Conservation (phyloP, 176 grass and related monocot species). For the Oropetium thomaeum region DNA sequence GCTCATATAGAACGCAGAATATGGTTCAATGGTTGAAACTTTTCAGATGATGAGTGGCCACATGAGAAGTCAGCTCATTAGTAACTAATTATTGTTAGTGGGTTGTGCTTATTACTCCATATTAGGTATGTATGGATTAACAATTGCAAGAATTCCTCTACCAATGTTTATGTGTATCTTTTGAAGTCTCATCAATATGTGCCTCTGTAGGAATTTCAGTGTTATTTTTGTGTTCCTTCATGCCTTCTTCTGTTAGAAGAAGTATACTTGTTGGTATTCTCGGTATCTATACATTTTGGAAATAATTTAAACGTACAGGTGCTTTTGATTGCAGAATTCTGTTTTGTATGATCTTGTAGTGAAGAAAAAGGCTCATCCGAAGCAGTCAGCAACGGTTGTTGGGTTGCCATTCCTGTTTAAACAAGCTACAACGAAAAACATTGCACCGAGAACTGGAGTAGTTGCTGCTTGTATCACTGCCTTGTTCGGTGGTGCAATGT, state of each 20-base stretch:
- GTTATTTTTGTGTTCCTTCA: not conserved
- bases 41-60: too few species aligned
- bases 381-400: not conserved
- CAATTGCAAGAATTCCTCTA: not conserved
- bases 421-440: not conserved
- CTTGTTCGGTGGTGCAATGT: not conserved
- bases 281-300: not conserved
- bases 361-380: not conserved
- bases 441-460: not conserved
- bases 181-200: not conserved
- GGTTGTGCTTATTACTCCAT: not conserved
- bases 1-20: too few species aligned
- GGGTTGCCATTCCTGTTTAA: not conserved
- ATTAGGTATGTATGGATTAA: not conserved
- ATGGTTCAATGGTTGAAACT: too few species aligned
- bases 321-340: slow-evolving; percentile 1
- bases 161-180: not conserved
- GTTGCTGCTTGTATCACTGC: not conserved
- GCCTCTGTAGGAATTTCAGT: not conserved
- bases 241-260: not conserved
- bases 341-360: not conserved
- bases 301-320: not conserved
- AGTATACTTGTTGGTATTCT: not conserved
- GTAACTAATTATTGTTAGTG: too few species aligned
- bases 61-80: too few species aligned